Base-by-base conservation (phyloP, 192 early-diverging fungal genomes). In the Pilobolus umbonatus region DNA sequence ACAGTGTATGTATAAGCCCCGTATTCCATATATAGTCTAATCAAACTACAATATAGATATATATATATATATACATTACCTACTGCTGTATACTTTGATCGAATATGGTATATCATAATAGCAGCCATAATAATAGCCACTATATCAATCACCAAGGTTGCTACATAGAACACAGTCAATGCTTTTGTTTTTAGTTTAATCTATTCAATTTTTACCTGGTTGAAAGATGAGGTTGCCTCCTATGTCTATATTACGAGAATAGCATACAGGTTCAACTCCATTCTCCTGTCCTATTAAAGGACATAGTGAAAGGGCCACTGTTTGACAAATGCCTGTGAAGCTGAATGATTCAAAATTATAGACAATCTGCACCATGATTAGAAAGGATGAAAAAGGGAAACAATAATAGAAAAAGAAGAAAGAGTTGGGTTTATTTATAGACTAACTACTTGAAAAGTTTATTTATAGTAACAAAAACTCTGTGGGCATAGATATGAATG, bases 21-120 rank as follows among this genome's bases (percentile, higher is more conserved):
- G n/a, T n/a, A n/a, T n/a, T n/a, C n/a, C n/a, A n/a, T n/a, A n/a
- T n/a, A n/a, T n/a, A n/a, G n/a, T n/a, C n/a, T 17, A 19, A 54
- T 12, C 8, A 24, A 7, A 32, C 14, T 21, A 24, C 19, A 53
- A 35, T 25, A 34, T 36, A 31, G 19, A 12, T 32, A 24, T 24
- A 11, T 28, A 71, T 84, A 58, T 50, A 50, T 15, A 6, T n/a
- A n/a, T 7, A 19, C 0, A 22, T 36, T 69, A 88, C 89, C 96
- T 14, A 99, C 93, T 31, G 96, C 96, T 11, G 96, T 99, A 77
- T 96, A 98, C 79, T 99, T 99, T 47, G 88, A 90, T 60, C 87
- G 87, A 70, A 99, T 91, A 73, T 99, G 96, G 63, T 89, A 90
- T 68, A 99, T 97, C 96, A 99, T 99, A 70, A 96, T 95, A 44